A percentile compares a stretch with the other conserved stretches of the same genome.
phyloP scores from a whole-genome alignment of 1,284 basidiomycete species.

The Trichosporon inkin region DNA sequence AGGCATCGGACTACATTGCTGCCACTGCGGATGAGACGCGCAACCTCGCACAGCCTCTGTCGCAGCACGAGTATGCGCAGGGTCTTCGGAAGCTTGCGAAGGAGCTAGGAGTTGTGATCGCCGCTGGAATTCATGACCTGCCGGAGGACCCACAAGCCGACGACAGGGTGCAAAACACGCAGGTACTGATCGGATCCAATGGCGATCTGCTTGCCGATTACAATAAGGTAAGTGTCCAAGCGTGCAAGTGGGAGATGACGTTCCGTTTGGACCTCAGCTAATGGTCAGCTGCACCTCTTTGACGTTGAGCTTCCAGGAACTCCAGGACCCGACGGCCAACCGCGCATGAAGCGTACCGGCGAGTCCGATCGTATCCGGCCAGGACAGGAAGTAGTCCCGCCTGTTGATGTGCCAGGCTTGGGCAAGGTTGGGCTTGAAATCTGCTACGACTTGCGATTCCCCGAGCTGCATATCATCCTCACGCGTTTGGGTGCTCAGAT shows the following conservation, averaged over 20 bases:
- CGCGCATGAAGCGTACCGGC: constrained; percentile 24
- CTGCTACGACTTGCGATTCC: constrained; percentile 57
- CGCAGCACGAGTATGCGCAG: constrained; percentile 32
- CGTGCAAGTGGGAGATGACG: background rate
- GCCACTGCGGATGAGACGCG: constrained; percentile 40
- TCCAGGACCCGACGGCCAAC: constrained; percentile 21
- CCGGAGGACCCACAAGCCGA: constrained; percentile 37
- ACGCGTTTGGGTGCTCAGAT: constrained; percentile 52
- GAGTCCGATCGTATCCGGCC: constrained; percentile 43
- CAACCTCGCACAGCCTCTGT: constrained; percentile 35
- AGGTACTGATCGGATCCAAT: constrained; percentile 50
- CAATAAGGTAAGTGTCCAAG: constrained; percentile 43
- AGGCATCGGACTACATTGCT: constrained; percentile 56
- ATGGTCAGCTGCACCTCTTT: constrained; percentile 53
- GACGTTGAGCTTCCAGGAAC: constrained; percentile 51
- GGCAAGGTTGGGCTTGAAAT: constrained; percentile 54
- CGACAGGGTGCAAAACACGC: constrained; percentile 53
- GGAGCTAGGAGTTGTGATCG: constrained; percentile 48
- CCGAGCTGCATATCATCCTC: constrained; percentile 52
- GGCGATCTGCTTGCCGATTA: constrained; percentile 50
- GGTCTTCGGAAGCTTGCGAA: constrained; percentile 49
- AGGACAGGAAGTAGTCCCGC: constrained; percentile 42
- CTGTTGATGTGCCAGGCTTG: constrained; percentile 40
- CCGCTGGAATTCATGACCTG: constrained; percentile 54
- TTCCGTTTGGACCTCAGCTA: background rate